Evolutionary conservation across 371 early-diverging fungal species (phyloP), one percentile per base, ranked within the genome.

Genomic region (Globomyces sp.): DNA sequence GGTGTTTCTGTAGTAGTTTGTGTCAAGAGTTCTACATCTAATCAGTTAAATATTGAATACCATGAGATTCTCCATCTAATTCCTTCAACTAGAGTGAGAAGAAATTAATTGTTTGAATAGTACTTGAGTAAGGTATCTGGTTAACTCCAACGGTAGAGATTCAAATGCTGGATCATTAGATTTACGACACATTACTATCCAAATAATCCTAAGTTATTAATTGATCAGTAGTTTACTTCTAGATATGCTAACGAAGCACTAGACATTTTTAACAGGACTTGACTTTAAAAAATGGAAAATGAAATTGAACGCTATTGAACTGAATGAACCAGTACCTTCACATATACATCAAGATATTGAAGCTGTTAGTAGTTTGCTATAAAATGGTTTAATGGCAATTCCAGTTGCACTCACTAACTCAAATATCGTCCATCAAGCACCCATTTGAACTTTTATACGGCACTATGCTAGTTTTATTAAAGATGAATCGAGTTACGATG

Each of bases 141-240:
- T 90, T 37, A 96, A 80, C 71, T 95, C 96, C 51, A 87, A 73
- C 1, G 95, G 96, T n/a, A 96, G 79, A 0, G 93, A 86, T 74
- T 96, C 96, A 67, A 96, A 67, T n/a, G 77, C 80, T 77, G 59
- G 4, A 24, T 55, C 40, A 55, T 6, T 6, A 24, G 8, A 55
- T 6, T 55, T 39, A 24, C 24, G 24, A 24, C 24, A 24, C 24
- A 24, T 55, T 55, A 55, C 55, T 58, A 24, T 58, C 58, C 45
- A 58, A 58, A 24, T 58, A 58, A 58, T 58, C 58, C 58, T 47
- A 24, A 24, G 24, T 24, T 24, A 24, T 24, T 24, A 24, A 24
- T 24, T 24, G 24, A 24, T 24, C 24, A 24, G 24, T 24, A 24
- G 24, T 24, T 24, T 24, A 24, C 24, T 24, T 55, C 55, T 40